Percentiles rank a stretch among this genome's conserved stretches.
phyloP scores from a whole-genome alignment of 805 yeast species.

The Monosporozyma yasuniensis region DNA sequence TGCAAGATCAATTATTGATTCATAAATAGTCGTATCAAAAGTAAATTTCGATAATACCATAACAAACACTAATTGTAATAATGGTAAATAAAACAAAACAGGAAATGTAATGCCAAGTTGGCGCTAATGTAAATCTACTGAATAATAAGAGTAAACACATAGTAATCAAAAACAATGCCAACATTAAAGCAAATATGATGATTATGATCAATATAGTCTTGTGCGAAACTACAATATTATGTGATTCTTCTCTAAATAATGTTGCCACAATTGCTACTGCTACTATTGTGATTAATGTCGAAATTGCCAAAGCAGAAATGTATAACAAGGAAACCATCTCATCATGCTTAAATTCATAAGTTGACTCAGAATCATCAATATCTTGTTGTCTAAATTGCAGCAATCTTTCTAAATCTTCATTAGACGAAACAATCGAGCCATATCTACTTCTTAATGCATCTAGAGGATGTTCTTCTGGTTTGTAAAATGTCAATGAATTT shows the following conservation, averaged over 20 bases:
- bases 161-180: slow-evolving; percentile 20
- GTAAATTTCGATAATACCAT: slow-evolving; percentile 22
- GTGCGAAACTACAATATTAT: slow-evolving; percentile 15
- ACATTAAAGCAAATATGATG: slow-evolving; percentile 17
- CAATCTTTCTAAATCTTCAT: slow-evolving; percentile 15
- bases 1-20: too few relatives aligned
- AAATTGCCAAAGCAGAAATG: slow-evolving; percentile 17
- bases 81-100: slow-evolving; percentile 20
- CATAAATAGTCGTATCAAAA: too few relatives aligned
- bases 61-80: slow-evolving; percentile 25
- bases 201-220: slow-evolving; percentile 12
- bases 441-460: not conserved
- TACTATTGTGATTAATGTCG: slow-evolving; percentile 23
- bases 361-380: slow-evolving; percentile 17
- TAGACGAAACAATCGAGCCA: slow-evolving; percentile 1
- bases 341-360: slow-evolving; percentile 27
- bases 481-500: not conserved
- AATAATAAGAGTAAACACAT: slow-evolving; percentile 21
- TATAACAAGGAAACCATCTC: slow-evolving; percentile 26
- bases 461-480: not conserved
- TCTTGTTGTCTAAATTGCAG: slow-evolving; percentile 13
- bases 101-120: slow-evolving; percentile 27
- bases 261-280: slow-evolving; percentile 22
- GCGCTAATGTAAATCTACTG: slow-evolving; percentile 25
- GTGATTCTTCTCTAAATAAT: slow-evolving; percentile 16